Evolutionary conservation across 2,329 filamentous ascomycete species (phyloP), one percentile per base, ranked within the genome.

Genomic region (Neonectria coccinea): DNA sequence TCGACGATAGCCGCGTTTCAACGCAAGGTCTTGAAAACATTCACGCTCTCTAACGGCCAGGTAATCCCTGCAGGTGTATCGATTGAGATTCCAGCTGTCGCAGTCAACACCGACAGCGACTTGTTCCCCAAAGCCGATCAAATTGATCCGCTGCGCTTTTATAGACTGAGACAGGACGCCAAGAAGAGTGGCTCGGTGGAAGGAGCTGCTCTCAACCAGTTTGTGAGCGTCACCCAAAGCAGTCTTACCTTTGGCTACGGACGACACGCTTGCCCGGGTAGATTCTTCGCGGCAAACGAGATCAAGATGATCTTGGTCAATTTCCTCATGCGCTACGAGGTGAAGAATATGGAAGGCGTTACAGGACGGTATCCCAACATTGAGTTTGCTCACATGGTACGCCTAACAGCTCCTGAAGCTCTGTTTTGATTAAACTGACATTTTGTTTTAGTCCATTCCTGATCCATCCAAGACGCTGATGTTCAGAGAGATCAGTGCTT

Each of bases 41-140:
- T 88, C 68, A 81, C 80, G 2, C 82, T 88, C 2, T 86, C 85
- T 48, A 85, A 85, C 71, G 86, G 86, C 16, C 83, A 86, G 52
- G 79, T 81, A 39, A 78, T 85, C 10, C 82, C 83, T 0, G 75
- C 78, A 2, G 82, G 82, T 29, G 79, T 79, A 6, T 76, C 78
- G n/a, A 77, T 85, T 33, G 79, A 84, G 62, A 74, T 82, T 0
- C 78, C 83, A 0, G 65, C 76, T 12, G 73, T 77, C 18, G 79
- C 77, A 29, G 68, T 81, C 62, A 75, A 74, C 52, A 70, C 69
- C 3, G 83, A 85, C 68, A 70, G 77, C 9, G 75, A 76, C 1
- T 41, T 70, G 59, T 79, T 75, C 62, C 66, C 47, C 74, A 79
- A n/a, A 12, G 57, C 65, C 3, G 74, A 79, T 10, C 74, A 75